phyloP scores from a whole-genome alignment of 225 moss, liverwort and hornwort genomes.

The Physcomitrium patens region DNA sequence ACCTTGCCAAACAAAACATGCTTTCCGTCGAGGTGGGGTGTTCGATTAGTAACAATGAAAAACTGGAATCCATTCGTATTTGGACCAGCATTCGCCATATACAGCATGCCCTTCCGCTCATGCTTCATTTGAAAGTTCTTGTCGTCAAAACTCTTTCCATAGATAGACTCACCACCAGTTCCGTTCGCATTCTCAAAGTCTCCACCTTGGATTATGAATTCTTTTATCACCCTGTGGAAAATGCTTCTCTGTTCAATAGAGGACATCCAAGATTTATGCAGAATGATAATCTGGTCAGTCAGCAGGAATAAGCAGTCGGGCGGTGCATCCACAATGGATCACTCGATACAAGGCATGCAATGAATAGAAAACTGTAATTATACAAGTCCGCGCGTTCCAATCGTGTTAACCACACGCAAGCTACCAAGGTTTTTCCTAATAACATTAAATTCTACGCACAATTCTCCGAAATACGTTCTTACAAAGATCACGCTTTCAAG shows the following conservation, averaged over 20 bases:
- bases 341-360: constrained; percentile 43
- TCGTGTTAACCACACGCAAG: not conserved
- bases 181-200: constrained; percentile 66
- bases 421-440: not conserved
- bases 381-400: constrained; percentile 37
- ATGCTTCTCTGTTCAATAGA: constrained; percentile 60
- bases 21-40: constrained; percentile 64
- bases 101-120: constrained; percentile 61
- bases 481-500: not conserved
- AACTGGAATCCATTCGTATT: constrained; percentile 73
- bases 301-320: constrained; percentile 40
- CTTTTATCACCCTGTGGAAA: constrained; percentile 71
- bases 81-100: constrained; percentile 67
- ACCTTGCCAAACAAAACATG: constrained; percentile 69
- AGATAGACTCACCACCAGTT: constrained; percentile 71
- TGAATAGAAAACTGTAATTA: constrained; percentile 45
- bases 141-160: constrained; percentile 64
- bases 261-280: constrained; percentile 43
- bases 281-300: constrained; percentile 54
- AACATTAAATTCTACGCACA: not conserved
- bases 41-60: constrained; percentile 67
- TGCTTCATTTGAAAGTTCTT: constrained; percentile 63
- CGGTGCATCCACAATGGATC: constrained; percentile 41
- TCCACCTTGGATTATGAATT: constrained; percentile 79
- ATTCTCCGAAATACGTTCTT: not conserved